A percentile compares a stretch with the other conserved stretches of the same genome.
These are phyloP conservation scores for Coprinellus aureogranulatus DNA, from an alignment of 768 basidiomycete species.

Conservation along the genomic window DNA sequence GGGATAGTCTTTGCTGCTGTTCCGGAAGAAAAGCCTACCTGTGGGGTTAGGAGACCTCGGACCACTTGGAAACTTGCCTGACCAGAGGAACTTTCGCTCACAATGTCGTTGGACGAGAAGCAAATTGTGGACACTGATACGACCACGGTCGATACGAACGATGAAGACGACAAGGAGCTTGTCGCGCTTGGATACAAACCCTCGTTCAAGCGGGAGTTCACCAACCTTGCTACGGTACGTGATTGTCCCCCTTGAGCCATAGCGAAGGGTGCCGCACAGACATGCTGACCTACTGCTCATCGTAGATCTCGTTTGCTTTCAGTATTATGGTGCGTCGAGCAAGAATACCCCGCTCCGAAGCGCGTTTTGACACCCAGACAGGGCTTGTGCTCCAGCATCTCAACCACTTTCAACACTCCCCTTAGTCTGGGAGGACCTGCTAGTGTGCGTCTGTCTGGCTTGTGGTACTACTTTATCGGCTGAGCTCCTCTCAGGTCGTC, in stretches of 20 bases:
- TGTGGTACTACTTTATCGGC: slow-evolving; percentile 1
- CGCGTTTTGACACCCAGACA: slow-evolving; percentile 17
- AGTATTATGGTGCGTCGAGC: slow-evolving; percentile 59
- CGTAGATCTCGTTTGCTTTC: slow-evolving; percentile 70
- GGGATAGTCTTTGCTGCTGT: no score
- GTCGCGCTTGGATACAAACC: slow-evolving; percentile 70
- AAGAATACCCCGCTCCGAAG: slow-evolving; percentile 5
- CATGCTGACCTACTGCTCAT: slow-evolving; percentile 5
- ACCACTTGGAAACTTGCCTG: no score
- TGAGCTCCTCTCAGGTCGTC: slow-evolving; percentile 36
- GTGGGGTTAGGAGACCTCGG: no score
- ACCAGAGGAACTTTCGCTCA: not conserved
- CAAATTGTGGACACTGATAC: slow-evolving; percentile 8
- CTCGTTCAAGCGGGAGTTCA: slow-evolving; percentile 83
- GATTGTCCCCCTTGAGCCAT: not conserved
- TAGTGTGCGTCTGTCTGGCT: slow-evolving; percentile 40
- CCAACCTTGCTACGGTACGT: slow-evolving; percentile 73
- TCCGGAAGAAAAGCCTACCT: no score
- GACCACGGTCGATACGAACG: slow-evolving; percentile 21
- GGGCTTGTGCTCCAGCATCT: slow-evolving; percentile 74
- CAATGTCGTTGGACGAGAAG: slow-evolving; percentile 14
- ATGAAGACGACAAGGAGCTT: slow-evolving; percentile 66
- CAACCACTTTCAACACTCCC: slow-evolving; percentile 78
- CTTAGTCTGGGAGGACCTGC: slow-evolving; percentile 67
- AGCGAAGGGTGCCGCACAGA: no score